Percentiles rank a stretch among this genome's conserved stretches.
phyloP scores from a whole-genome alignment of 495 filamentous ascomycete genomes.

The Tuber aestivum region DNA sequence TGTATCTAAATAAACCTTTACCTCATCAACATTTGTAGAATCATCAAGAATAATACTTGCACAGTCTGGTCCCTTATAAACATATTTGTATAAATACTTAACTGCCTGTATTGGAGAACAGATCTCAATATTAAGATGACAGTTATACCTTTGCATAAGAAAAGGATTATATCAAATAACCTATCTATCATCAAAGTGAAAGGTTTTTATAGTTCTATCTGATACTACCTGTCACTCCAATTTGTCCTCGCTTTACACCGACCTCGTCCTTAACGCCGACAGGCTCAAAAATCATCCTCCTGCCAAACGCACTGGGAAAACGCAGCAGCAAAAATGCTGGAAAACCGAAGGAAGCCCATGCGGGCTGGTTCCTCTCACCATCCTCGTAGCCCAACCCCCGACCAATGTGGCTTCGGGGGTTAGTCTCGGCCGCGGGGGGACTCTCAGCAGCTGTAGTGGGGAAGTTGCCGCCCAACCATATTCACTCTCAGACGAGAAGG shows the following conservation, averaged over 20 bases:
- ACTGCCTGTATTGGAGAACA: background rate
- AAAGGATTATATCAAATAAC: background rate
- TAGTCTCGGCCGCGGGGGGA: slow-evolving; percentile 15
- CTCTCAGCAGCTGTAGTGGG: slow-evolving; percentile 29
- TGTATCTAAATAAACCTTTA: background rate
- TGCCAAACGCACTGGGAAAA: slow-evolving; percentile 23
- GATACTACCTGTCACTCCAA: too few species aligned
- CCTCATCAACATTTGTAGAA: too few species aligned
- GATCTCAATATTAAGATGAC: background rate
- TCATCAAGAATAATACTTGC: too few species aligned
- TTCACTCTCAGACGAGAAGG: slow-evolving; percentile 33
- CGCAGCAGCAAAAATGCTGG: slow-evolving; percentile 7
- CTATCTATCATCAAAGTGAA: background rate
- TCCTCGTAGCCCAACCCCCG: background rate
- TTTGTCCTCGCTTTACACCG: too few species aligned
- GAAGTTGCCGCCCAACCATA: slow-evolving; percentile 19
- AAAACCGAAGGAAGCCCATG: slow-evolving; percentile 22
- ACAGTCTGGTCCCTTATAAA: too few species aligned
- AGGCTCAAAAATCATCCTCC: background rate
- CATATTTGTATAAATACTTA: background rate
- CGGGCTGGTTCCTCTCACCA: slow-evolving; percentile 23
- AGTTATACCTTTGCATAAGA: background rate
- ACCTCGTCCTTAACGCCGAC: slow-evolving; percentile 21
- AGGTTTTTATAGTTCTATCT: too few species aligned
- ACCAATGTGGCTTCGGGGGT: slow-evolving; percentile 2